phyloP scores from a whole-genome alignment of 2,329 filamentous ascomycete genomes.

The Diaporthe citri region DNA sequence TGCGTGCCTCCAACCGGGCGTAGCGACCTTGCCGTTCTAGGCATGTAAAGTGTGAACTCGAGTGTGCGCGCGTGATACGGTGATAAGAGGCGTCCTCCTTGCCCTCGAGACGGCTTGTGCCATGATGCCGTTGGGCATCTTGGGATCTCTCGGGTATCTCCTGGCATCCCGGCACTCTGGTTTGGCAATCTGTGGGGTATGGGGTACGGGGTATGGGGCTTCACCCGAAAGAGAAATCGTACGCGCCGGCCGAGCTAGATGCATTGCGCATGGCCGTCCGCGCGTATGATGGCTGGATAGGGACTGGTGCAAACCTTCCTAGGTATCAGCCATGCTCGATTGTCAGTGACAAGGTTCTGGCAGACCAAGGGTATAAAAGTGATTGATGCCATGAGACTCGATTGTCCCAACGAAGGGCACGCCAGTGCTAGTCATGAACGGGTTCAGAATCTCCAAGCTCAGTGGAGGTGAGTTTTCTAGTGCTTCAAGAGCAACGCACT shows the following conservation, averaged over 20 bases:
- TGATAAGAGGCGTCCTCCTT: conserved; percentile 3
- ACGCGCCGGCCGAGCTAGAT: neutral
- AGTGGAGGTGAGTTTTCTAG: neutral
- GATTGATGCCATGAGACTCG: neutral
- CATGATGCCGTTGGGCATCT: neutral
- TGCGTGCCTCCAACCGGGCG: neutral
- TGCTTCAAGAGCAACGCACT: neutral
- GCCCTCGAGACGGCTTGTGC: neutral
- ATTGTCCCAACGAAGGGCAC: neutral
- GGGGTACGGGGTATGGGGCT: neutral
- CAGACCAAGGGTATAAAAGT: neutral
- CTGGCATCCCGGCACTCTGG: neutral
- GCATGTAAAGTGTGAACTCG: conserved; percentile 16
- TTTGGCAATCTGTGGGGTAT: neutral
- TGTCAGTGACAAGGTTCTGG: neutral
- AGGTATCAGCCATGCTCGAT: neutral
- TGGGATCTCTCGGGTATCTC: neutral
- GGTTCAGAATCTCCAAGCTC: neutral
- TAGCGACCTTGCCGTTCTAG: neutral
- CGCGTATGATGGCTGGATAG: neutral
- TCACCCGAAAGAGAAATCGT: neutral
- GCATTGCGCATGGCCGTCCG: neutral
- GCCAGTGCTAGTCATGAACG: conserved; percentile 1
- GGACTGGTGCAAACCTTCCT: conserved; percentile 11
- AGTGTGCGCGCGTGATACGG: neutral